Evolutionary conservation across 495 filamentous ascomycete species (phyloP).

Genomic region (Hypoxylon perforatum): DNA sequence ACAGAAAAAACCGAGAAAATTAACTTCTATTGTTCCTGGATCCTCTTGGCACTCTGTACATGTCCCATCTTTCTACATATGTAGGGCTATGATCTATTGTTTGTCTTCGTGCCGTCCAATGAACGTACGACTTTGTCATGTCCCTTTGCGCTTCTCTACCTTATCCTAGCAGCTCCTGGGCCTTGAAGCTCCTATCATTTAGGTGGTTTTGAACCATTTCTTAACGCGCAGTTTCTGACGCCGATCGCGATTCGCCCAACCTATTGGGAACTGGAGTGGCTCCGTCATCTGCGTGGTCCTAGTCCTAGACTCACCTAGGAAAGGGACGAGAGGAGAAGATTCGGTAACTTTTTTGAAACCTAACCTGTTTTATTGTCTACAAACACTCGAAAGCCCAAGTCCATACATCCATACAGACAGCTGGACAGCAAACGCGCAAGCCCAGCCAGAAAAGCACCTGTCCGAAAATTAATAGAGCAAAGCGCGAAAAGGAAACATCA

Average conservation of each 20-base stretch:
- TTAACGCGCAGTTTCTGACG: constrained; percentile 31
- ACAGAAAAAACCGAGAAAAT: not conserved
- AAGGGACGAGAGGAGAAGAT: not conserved
- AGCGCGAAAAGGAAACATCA: constrained; percentile 29
- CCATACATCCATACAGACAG: not conserved
- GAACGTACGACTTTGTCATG: constrained; percentile 5
- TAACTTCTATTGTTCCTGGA: constrained; percentile 1
- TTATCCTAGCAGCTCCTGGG: constrained; percentile 11
- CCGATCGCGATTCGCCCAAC: constrained; percentile 32
- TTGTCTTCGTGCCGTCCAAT: constrained; percentile 22
- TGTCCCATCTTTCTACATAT: constrained; percentile 8
- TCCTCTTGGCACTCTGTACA: constrained; percentile 33
- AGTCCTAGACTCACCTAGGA: not conserved
- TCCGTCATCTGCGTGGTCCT: constrained; percentile 19
- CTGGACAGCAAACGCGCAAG: constrained; percentile 2
- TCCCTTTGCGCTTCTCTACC: constrained; percentile 18
- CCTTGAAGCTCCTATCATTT: constrained; percentile 15
- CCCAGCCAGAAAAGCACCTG: constrained; percentile 8
- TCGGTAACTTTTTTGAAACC: constrained; percentile 21
- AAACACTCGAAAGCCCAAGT: not conserved
- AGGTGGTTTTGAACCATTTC: constrained; percentile 16
- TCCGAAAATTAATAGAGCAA: constrained; percentile 7
- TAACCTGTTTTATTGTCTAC: constrained; percentile 22
- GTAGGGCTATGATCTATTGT: constrained; percentile 1
- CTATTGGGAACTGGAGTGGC: constrained; percentile 22